Percentiles rank a stretch among this genome's conserved stretches.
phyloP scores from a whole-genome alignment of 73 alveolate species.

The Paramecium tetraurelia region DNA sequence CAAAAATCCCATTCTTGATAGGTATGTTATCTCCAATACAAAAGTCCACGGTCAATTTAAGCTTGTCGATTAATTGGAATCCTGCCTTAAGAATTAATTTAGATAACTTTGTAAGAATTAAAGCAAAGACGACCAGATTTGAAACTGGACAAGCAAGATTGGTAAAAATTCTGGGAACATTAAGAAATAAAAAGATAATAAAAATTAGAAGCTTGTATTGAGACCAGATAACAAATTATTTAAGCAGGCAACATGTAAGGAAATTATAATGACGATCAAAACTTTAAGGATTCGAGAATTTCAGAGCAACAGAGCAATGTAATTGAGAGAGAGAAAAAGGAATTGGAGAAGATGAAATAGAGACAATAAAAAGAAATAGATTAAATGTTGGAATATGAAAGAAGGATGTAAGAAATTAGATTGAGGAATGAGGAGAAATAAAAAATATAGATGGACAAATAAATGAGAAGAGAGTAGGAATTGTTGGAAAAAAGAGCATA shows the following conservation, averaged over 20 bases:
- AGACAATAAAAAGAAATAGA: slow-evolving; percentile 43
- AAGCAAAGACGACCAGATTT: slow-evolving; percentile 16
- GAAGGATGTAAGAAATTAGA: slow-evolving; percentile 39
- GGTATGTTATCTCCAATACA: not conserved
- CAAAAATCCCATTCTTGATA: slow-evolving; percentile 8
- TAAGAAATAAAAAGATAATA: slow-evolving; percentile 4
- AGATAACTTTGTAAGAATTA: not conserved
- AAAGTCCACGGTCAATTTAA: slow-evolving; percentile 29
- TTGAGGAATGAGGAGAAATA: slow-evolving; percentile 22
- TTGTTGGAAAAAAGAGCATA: not conserved
- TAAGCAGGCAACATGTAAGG: not conserved
- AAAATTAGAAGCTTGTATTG: not conserved
- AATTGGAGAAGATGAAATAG: slow-evolving; percentile 23
- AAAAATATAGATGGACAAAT: slow-evolving; percentile 16
- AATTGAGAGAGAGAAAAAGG: not conserved
- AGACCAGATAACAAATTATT: slow-evolving; percentile 5
- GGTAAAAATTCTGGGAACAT: slow-evolving; percentile 39
- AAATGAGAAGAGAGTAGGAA: slow-evolving; percentile 45
- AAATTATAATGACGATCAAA: not conserved
- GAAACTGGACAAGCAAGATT: slow-evolving; percentile 8
- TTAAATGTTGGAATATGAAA: slow-evolving; percentile 39
- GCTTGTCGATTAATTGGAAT: not conserved
- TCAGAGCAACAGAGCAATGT: not conserved
- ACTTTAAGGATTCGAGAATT: not conserved
- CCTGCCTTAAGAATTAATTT: slow-evolving; percentile 14